A percentile compares a stretch with the other conserved stretches of the same genome.
phyloP scores from a whole-genome alignment of 202 grass and related monocot species.

The Setaria viridis region DNA sequence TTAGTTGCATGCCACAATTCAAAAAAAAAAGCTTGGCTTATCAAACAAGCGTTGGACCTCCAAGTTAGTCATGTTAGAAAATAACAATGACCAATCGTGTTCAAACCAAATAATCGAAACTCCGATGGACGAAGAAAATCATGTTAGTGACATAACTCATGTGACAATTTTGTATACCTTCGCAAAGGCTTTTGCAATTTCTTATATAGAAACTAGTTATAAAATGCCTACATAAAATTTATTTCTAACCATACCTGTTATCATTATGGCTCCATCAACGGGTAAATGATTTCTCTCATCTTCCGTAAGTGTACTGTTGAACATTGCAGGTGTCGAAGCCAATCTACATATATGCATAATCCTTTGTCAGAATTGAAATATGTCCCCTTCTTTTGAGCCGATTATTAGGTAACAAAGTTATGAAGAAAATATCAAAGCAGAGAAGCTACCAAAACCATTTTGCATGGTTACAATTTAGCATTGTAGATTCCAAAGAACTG shows the following conservation, averaged over 20 bases:
- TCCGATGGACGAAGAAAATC: conserved; percentile 7
- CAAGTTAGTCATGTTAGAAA: background rate
- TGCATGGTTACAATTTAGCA: background rate
- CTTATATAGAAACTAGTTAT: background rate
- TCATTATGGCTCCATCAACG: conserved; percentile 97
- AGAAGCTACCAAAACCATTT: conserved; percentile 32
- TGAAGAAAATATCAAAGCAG: conserved; percentile 25
- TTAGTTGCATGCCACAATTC: background rate
- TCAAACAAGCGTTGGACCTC: background rate
- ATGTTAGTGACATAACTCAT: conserved; percentile 16
- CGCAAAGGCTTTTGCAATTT: background rate
- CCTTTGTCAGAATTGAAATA: conserved; percentile 36
- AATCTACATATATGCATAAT: conserved; percentile 63
- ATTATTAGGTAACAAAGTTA: conserved; percentile 1
- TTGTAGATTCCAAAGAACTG: conserved; percentile 19
- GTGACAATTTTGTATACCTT: background rate
- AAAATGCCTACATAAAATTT: conserved; percentile 24
- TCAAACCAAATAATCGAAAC: background rate
- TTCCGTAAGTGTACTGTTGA: conserved; percentile 94
- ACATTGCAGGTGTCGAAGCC: conserved; percentile 99
- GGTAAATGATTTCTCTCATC: conserved; percentile 72
- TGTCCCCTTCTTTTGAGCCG: background rate
- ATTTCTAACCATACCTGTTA: conserved; percentile 73
- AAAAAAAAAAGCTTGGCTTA: background rate
- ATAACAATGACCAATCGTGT: background rate